These are phyloP conservation scores for Paramarasmius palmivorus DNA, from an alignment of 1,284 basidiomycete genomes.

Conservation along the genomic window DNA sequence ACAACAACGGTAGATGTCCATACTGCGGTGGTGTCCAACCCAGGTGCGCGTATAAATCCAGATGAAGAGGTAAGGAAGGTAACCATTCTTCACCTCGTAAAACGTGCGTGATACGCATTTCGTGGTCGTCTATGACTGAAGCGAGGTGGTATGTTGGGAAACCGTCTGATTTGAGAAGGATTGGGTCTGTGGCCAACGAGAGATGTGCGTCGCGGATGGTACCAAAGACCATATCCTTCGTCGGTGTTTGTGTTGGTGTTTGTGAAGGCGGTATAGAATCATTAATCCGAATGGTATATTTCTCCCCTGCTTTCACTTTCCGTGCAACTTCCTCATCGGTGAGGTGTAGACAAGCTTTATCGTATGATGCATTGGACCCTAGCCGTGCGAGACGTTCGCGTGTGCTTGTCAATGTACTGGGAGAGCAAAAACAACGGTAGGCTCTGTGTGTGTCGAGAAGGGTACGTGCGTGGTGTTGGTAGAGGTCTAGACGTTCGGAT, in stretches of 20 bases:
- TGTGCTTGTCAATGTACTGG: slow-evolving; percentile 65
- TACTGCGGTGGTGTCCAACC: slow-evolving; percentile 77
- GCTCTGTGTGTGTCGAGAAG: slow-evolving; percentile 87
- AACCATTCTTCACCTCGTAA: slow-evolving; percentile 99
- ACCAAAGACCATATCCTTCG: slow-evolving; percentile 79
- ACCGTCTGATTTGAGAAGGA: slow-evolving; percentile 89
- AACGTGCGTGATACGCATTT: slow-evolving; percentile 96
- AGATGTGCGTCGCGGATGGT: slow-evolving; percentile 70
- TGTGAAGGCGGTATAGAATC: slow-evolving; percentile 49
- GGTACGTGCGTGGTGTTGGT: slow-evolving; percentile 71
- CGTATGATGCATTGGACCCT: slow-evolving; percentile 80
- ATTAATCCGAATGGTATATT: slow-evolving; percentile 84
- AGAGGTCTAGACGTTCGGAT: slow-evolving; percentile 89
- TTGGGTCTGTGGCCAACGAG: slow-evolving; percentile 85
- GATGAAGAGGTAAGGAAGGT: slow-evolving; percentile 90
- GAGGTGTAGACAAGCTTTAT: slow-evolving; percentile 83
- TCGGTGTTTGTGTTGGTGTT: slow-evolving; percentile 46
- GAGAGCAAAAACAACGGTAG: slow-evolving; percentile 93
- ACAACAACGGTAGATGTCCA: slow-evolving; percentile 88
- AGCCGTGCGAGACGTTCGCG: slow-evolving; percentile 67
- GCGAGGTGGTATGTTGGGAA: slow-evolving; percentile 98
- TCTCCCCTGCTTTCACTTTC: slow-evolving; percentile 74
- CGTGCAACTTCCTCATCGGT: slow-evolving; percentile 83
- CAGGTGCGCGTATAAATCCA: slow-evolving; percentile 86
- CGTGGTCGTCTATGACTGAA: slow-evolving; percentile 92